Evolutionary conservation across 2,329 filamentous ascomycete genomes (phyloP).

Genomic region (Parastagonospora nodorum): DNA sequence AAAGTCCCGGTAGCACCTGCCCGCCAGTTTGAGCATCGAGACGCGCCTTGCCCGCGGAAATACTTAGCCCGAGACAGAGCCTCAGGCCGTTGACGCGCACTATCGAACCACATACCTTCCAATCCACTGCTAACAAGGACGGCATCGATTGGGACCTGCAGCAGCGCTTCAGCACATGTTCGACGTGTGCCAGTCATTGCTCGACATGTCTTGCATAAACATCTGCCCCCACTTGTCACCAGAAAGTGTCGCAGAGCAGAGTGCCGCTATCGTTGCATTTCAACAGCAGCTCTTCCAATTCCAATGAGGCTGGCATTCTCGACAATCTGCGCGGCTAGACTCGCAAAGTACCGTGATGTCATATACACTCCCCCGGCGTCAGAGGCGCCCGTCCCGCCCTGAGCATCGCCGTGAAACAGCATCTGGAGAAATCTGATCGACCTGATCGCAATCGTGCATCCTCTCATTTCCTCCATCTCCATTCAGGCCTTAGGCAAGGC

Average conservation of each 20-base stretch:
- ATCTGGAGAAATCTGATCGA: not conserved
- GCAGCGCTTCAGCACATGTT: not conserved
- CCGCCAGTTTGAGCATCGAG: constrained; percentile 9
- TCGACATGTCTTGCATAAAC: no score
- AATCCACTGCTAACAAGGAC: not conserved
- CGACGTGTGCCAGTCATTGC: not conserved
- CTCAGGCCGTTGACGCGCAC: not conserved
- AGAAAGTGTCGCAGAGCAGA: no score
- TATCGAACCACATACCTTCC: not conserved
- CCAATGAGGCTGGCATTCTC: no score
- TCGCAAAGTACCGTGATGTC: constrained; percentile 1
- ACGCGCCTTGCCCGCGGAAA: constrained; percentile 4
- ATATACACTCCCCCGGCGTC: not conserved
- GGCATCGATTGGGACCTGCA: not conserved
- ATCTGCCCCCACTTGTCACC: no score
- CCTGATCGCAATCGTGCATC: not conserved
- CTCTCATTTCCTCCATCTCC: constrained; percentile 3
- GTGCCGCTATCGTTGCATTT: no score
- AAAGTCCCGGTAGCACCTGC: constrained; percentile 11
- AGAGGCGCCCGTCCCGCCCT: not conserved
- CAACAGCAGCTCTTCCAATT: no score
- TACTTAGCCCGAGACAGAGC: constrained; percentile 1
- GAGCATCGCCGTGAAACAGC: not conserved
- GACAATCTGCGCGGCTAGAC: not conserved
- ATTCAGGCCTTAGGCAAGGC: not conserved